Evolutionary conservation across 768 basidiomycete species (phyloP), one percentile per base, ranked within the genome.

Genomic region (Cantharellus cinnabarinus): DNA sequence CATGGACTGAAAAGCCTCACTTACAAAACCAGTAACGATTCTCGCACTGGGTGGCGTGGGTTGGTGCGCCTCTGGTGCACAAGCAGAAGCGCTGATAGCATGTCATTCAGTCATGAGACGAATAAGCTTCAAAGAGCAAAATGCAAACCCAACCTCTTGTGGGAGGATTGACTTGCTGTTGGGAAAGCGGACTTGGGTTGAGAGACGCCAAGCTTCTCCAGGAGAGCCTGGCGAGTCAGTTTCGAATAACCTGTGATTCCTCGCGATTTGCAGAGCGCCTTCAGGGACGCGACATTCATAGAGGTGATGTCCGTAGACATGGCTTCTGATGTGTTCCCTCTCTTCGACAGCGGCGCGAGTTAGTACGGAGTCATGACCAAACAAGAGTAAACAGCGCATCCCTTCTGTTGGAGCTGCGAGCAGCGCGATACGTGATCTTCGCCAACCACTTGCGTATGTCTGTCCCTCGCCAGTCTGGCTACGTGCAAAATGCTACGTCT

Each of bases 221-320:
- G 67, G 42, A 86, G 72, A 0, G 71, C 76, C 57, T 71, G 69
- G 67, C 85, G 85, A 44, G 68, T 66, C 20, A 84, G 75, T 66
- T 81, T 87, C 5, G 82, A 83, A 66, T 83, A 86, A 0, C 81
- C 81, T 50, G 71, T 65, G 35, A 86, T 70, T 10, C 35, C 10
- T 7, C 38, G 14, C 35, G 14, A 10, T 37, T 82, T 86, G 68
- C 83, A 87, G 10, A 85, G 60, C 2, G 74, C 74, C 65, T 79
- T 85, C 20, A 88, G 74, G 62, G 81, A 80, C 20, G 78, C 67
- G 5, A 83, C 79, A 57, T 37, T 54, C 38, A 54, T 10, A 48
- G 44, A 48, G 44, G 29, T 29, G 44, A 48, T 48, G 44, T 48
- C 29, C 44, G 44, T 10, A 48, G 29, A 48, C 10, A 10, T 10